Base-by-base conservation (phyloP, 345 rosid genomes). In the Hirschfeldia incana region DNA sequence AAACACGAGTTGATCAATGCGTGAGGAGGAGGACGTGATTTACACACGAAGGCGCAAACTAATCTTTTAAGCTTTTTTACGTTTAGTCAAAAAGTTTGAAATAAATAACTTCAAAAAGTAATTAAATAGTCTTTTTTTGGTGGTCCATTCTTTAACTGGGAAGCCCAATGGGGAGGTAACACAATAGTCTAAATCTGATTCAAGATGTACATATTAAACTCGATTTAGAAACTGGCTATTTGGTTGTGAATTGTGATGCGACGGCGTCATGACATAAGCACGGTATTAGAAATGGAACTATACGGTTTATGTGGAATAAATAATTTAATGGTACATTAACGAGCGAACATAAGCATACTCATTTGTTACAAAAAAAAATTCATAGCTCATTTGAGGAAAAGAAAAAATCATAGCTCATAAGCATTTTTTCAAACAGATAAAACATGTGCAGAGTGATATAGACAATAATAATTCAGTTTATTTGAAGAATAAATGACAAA, bases 321-420 rank as follows among this genome's bases (percentile, higher is more conserved):
- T 34, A 8, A 39, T 36, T 27, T 62, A 55, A 11, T 16, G 60
- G 27, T 69, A 69, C 42, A 46, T 46, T 27, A 63, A 37, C 34
- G 60, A 53, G 9, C 59, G 59, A 53, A 16, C 59, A 53, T n/a
- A n/a, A n/a, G n/a, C n/a, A n/a, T n/a, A n/a, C n/a, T n/a, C n/a
- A n/a, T n/a, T n/a, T n/a, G n/a, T n/a, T n/a, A n/a, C n/a, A n/a
- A n/a, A n/a, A n/a, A n/a, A n/a, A n/a, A n/a, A n/a, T n/a, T n/a
- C n/a, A n/a, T n/a, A n/a, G n/a, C n/a, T n/a, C n/a, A n/a, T n/a
- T n/a, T n/a, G n/a, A n/a, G n/a, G n/a, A n/a, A n/a, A n/a, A n/a
- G n/a, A n/a, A n/a, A n/a, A n/a, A n/a, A n/a, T n/a, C 63, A 73
- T 26, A 44, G 61, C n/a, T 60, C 42, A 66, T 26, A 49, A 46